Evolutionary conservation across 139 green algal species (phyloP), one percentile per base, ranked within the genome.

Genomic region (Dunaliella primolecta): DNA sequence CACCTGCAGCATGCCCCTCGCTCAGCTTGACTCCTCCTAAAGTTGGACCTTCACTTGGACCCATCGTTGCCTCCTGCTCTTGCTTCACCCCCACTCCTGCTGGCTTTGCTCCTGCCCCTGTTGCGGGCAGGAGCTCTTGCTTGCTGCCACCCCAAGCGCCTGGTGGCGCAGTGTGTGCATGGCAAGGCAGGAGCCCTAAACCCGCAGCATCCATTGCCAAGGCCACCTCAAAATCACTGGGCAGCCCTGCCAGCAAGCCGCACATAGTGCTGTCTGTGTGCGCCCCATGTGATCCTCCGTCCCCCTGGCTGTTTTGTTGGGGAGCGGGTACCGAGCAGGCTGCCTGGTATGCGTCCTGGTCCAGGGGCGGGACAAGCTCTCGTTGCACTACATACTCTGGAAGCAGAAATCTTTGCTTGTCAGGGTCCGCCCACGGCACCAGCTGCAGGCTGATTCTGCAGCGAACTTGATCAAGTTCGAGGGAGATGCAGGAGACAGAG

Each of bases 391-490:
- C 77, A 21, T 55, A 36, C 34, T 81, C 35, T 1, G 77, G 34
- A 33, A 81, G 81, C 74, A 29, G 25, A 0, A 84, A 29, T 25
- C 79, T n/a, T 35, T 79, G 83, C 81, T 85, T 85, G 35, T 86
- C 85, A 30, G 36, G 38, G 29, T 87, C 84, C 0, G 86, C 85
- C 72, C 46, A 83, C 74, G 84, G 35, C 11, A 87, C 84, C 55
- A 89, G 77, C 81, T 83, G 57, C 72, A 89, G 2, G 32, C 75
- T 57, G 57, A 90, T 46, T 32, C 34, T 74, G 36, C 80, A 78
- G 21, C n/a, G 3, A 30, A 87, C 80, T 36, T 56, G 3, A n/a
- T 37, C 72, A 71, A 81, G 24, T 36, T 35, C 23, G 2, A 1
- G 64, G 3, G 87, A 84, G 23, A 87, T 30, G 15, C 84, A 78